Base-by-base conservation (phyloP, 2,329 filamentous ascomycete genomes). In the Penicillium brasilianum region DNA sequence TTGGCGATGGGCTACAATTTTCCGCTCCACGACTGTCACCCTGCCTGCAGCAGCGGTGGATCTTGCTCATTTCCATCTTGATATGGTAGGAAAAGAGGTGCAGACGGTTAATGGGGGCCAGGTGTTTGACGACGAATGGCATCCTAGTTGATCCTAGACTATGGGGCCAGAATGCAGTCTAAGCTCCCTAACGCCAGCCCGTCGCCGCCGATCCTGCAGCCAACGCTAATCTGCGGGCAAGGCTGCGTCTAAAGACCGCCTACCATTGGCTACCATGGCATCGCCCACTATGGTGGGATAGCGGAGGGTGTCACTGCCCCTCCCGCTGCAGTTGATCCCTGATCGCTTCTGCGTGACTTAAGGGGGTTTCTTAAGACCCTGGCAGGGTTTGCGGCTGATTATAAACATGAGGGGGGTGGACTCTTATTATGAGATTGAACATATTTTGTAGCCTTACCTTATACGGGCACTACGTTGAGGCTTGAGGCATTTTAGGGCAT, bases 151-250 rank as follows among this genome's bases (percentile, higher is more conserved):
- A 41, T 50, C 43, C 41, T 20, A 10, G 13, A 22, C 6, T 37
- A 39, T 53, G 50, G 50, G 34, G 34, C 16, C 50, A 6, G 37
- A 53, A 41, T 41, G 39, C 39, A 43, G n/a, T n/a, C n/a, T n/a
- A n/a, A n/a, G n/a, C n/a, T n/a, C n/a, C n/a, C n/a, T n/a, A n/a
- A n/a, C n/a, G n/a, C n/a, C n/a, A n/a, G 39, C 39, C 18, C 16
- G 39, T 37, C 34, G 13, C 14, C 34, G 34, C 34, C 14, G 34
- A 37, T 37, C 34, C 13, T 37, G 34, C 34, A 1, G 34, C 34
- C 34, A 16, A 37, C 34, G 34, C 34, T 37, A 37, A 37, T 37
- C 34, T 16, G 13, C 13, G 16, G 13, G 34, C 3, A 37, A 37
- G 34, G 16, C 13, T 37, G 34, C 34, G 34, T 37, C 13, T 37